Evolutionary conservation across 805 yeast species (phyloP).

Genomic region (Myxozyma sirexii): DNA sequence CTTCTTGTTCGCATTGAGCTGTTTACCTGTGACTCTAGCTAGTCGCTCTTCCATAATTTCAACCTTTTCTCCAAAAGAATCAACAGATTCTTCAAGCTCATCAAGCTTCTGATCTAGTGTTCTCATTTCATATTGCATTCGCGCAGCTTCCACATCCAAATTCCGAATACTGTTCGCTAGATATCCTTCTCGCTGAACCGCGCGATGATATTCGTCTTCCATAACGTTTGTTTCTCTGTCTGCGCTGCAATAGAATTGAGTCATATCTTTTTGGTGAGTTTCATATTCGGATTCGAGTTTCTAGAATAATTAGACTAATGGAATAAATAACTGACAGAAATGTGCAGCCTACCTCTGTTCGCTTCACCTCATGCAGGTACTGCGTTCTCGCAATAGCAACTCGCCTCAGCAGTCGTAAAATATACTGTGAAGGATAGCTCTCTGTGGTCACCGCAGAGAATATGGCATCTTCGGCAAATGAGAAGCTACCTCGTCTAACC

Average conservation of each 20-base stretch:
- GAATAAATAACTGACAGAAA: neutral
- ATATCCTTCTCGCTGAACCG: slow-evolving; percentile 34
- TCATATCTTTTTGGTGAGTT: slow-evolving; percentile 9
- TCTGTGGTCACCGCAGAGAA: slow-evolving; percentile 32
- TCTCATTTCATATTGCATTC: slow-evolving; percentile 66
- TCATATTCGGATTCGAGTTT: neutral
- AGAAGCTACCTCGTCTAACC: slow-evolving; percentile 45
- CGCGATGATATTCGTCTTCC: slow-evolving; percentile 29
- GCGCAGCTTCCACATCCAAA: slow-evolving; percentile 58
- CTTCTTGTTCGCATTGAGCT: neutral
- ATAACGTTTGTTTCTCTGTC: neutral
- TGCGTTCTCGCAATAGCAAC: slow-evolving; percentile 39
- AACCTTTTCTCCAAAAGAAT: slow-evolving; percentile 48
- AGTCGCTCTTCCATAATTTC: slow-evolving; percentile 42
- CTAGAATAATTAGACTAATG: neutral
- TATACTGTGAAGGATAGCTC: slow-evolving; percentile 19
- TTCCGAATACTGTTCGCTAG: slow-evolving; percentile 48
- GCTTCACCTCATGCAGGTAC: slow-evolving; percentile 8
- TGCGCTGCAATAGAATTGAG: slow-evolving; percentile 32
- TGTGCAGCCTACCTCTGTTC: slow-evolving; percentile 20
- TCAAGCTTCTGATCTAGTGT: slow-evolving; percentile 60
- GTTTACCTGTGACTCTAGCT: neutral
- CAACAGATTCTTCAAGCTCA: slow-evolving; percentile 66
- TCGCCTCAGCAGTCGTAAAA: slow-evolving; percentile 17
- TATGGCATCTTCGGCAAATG: slow-evolving; percentile 40